Evolutionary conservation across 2,329 filamentous ascomycete genomes (phyloP), one percentile per base, ranked within the genome.

Genomic region (Tolypocladium paradoxum): DNA sequence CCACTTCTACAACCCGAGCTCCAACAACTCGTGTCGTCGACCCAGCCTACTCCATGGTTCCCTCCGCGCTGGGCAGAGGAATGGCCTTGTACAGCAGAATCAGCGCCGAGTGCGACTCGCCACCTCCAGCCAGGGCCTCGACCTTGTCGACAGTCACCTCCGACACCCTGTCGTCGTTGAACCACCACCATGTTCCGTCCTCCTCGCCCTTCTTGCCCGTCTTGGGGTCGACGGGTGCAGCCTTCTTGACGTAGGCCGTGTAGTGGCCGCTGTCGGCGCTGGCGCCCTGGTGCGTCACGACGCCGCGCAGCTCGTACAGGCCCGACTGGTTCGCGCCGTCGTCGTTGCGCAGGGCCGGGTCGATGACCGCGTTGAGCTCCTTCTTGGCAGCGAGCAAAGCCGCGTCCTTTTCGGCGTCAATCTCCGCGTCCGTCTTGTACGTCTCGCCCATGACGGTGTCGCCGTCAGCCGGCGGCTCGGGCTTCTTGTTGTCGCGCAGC

Each of bases 101-200:
- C 48, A 93, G 77, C 31, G 88, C 88, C 50, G 87, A 90, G 70
- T 93, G 88, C 52, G 84, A 87, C 71, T 93, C 88, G 59, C 90
- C 92, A 64, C 95, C 93, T 55, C 93, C 95, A 50, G 90, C 81
- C 50, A 99, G 78, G 4, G 85, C 87, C 66, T 92, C 88, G 60
- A 99, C 95, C 76, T 95, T 93, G 62, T 97, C 92, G 29, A 82
- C 76, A 18, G 89, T 83, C 31, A 99, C 93, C 74, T 99, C 93
- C 16, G 87, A 84, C 35, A 99, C 93, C 74, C 90, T 95, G 67
- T 99, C 92, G 64, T 99, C 93, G 70, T 99, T 97, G 79, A 99
- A 99, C 92, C 93, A 99, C 92, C 93, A 99, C 93, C 93, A 99
- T 64, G 90, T 96, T 61, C 88, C 90, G 65, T 95, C 90, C 65